phyloP scores from a whole-genome alignment of 169 alveolate genomes.

The Eimeria falciformis region DNA sequence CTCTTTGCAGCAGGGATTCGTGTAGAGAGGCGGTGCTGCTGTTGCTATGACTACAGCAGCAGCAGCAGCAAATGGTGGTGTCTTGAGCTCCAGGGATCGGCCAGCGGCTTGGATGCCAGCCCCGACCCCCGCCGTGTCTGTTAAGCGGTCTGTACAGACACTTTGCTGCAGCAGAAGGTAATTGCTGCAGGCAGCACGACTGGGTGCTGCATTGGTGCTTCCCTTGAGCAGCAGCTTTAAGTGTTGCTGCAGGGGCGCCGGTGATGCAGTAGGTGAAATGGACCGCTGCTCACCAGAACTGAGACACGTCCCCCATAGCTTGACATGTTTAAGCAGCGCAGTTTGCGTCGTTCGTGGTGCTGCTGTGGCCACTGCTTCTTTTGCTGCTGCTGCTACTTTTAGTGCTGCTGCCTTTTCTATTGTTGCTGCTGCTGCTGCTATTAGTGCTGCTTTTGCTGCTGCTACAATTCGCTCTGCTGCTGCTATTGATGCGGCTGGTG shows the following conservation, averaged over 20 bases:
- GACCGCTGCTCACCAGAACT: too few species aligned
- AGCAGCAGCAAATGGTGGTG: constrained; percentile 36
- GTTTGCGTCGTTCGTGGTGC: too few species aligned
- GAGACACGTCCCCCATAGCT: too few species aligned
- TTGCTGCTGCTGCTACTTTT: too few species aligned
- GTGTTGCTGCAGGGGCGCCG: too few species aligned
- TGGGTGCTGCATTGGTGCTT: constrained; percentile 11
- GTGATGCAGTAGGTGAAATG: too few species aligned
- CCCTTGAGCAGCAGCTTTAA: too few species aligned
- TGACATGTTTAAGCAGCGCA: too few species aligned
- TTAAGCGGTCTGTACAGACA: constrained; percentile 37
- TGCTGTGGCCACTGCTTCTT: too few species aligned
- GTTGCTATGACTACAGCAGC: background rate
- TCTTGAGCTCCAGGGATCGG: background rate
- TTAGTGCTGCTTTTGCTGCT: background rate
- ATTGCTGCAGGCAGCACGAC: background rate
- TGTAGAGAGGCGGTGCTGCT: too few species aligned
- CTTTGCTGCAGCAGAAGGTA: constrained; percentile 3
- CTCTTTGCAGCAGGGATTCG: too few species aligned
- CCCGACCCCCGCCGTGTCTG: constrained; percentile 4
- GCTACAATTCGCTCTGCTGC: background rate
- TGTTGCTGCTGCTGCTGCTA: constrained; percentile 54
- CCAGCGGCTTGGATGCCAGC: background rate
- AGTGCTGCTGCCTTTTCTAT: too few species aligned
- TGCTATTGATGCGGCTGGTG: constrained; percentile 14